These are phyloP conservation scores for Arabis hirsuta DNA, from an alignment of 345 rosid species.

Conservation along the genomic window DNA sequence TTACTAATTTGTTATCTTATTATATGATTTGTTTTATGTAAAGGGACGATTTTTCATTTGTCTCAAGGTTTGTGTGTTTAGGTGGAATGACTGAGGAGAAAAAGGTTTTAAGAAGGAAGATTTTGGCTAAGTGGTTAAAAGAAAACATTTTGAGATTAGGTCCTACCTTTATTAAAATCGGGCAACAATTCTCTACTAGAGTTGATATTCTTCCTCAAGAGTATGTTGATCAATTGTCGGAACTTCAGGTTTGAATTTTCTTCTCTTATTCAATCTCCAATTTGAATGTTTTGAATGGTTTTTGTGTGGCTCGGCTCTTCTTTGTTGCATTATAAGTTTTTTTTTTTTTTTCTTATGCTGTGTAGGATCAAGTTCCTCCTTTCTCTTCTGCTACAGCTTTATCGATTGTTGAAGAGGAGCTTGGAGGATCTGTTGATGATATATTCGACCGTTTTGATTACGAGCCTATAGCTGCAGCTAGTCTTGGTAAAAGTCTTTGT, in stretches of 20 bases:
- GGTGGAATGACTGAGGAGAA: constrained; percentile 95
- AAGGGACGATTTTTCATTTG: background rate
- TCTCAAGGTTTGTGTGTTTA: constrained; percentile 31
- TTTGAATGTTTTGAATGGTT: background rate
- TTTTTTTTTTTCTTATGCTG: background rate
- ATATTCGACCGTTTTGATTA: constrained; percentile 79
- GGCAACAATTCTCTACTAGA: constrained; percentile 97
- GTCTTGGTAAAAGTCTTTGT: constrained; percentile 71
- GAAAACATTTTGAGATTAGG: constrained; percentile 91
- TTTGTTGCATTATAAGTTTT: background rate
- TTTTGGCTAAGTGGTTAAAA: constrained; percentile 92
- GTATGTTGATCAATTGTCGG: constrained; percentile 95
- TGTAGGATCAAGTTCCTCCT: constrained; percentile 99
- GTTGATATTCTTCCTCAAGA: constrained; percentile 99
- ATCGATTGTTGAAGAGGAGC: constrained; percentile 89
- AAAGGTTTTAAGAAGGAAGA: constrained; percentile 64
- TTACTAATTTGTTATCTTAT: constrained; percentile 21
- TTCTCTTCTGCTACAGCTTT: constrained; percentile 91
- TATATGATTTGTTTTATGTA: background rate
- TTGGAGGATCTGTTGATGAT: constrained; percentile 70
- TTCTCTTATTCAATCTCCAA: background rate
- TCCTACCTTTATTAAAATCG: constrained; percentile 96
- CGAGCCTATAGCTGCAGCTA: constrained; percentile 98
- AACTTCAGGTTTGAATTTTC: constrained; percentile 75
- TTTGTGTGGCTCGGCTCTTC: constrained; percentile 1